These are phyloP conservation scores for Claviceps sp. DNA, from an alignment of 2,329 filamentous ascomycete species.

Conservation along the genomic window DNA sequence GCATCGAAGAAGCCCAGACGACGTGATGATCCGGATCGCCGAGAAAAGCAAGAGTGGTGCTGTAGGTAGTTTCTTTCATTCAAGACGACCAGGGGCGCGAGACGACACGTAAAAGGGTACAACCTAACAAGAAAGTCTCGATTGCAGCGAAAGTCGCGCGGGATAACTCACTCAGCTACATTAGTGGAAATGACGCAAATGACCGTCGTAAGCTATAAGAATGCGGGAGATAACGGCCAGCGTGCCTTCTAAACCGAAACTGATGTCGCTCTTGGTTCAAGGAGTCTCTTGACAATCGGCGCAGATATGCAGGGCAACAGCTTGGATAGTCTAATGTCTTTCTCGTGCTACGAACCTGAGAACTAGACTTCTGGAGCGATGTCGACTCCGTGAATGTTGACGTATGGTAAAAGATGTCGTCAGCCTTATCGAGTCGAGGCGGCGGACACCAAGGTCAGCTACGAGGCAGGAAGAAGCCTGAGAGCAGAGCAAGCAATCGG, in stretches of 20 bases:
- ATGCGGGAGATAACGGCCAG: not conserved
- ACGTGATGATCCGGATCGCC: not conserved
- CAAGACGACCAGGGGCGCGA: not conserved
- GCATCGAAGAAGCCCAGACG: constrained; percentile 6
- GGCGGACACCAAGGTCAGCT: not conserved
- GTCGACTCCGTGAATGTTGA: not conserved
- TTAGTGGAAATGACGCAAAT: not conserved
- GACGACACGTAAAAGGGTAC: not conserved
- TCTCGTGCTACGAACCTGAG: not conserved
- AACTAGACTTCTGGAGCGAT: not conserved
- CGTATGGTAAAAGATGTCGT: not conserved
- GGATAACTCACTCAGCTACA: not conserved
- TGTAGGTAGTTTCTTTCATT: not conserved
- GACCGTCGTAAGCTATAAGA: not conserved
- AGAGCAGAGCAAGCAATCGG: not conserved
- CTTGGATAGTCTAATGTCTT: not conserved
- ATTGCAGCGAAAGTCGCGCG: not conserved
- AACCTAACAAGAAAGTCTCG: not conserved
- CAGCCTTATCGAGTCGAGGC: not conserved
- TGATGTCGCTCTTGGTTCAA: not conserved
- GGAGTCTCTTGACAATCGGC: not conserved
- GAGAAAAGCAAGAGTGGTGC: not conserved
- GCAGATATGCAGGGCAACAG: not conserved
- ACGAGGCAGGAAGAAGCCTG: not conserved
- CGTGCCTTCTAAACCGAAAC: not conserved